Percentiles rank a stretch among this genome's conserved stretches.
Conservation (phyloP, 805 yeast species). For the Wickerhamomyces ciferrii region DNA sequence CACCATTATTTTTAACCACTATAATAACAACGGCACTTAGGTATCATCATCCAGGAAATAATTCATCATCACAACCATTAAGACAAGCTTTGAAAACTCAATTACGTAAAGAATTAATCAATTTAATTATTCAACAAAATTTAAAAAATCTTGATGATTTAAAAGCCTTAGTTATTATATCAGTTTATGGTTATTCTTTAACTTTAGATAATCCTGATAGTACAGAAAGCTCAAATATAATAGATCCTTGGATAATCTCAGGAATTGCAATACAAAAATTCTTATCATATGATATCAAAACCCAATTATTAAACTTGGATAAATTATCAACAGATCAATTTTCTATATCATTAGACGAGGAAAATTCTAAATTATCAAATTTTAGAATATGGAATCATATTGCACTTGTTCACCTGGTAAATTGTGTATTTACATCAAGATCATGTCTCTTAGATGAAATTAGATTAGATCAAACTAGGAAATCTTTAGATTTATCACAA, state of each 20-base stretch:
- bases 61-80: constrained; percentile 27
- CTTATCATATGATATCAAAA: constrained; percentile 40
- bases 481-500: constrained; percentile 48
- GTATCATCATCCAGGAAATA: constrained; percentile 29
- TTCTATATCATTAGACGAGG: constrained; percentile 26
- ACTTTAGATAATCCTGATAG: constrained; percentile 31
- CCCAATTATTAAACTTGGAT: constrained; percentile 17
- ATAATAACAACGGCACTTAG: constrained; percentile 61
- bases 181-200: constrained; percentile 60
- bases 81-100: constrained; percentile 40
- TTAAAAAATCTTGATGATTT: constrained; percentile 49
- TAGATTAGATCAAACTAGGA: constrained; percentile 52
- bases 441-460: constrained; percentile 56
- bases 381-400: constrained; percentile 71
- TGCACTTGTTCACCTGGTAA: constrained; percentile 60
- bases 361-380: constrained; percentile 47
- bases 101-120: constrained; percentile 43
- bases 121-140: constrained; percentile 36
- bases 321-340: background rate
- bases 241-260: constrained; percentile 67
- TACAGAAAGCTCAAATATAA: constrained; percentile 33
- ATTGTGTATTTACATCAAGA: constrained; percentile 62
- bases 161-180: constrained; percentile 61
- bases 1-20: constrained; percentile 57
- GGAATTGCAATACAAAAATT: constrained; percentile 62